phyloP scores from a whole-genome alignment of 768 basidiomycete genomes.

The Mycena galopus region DNA sequence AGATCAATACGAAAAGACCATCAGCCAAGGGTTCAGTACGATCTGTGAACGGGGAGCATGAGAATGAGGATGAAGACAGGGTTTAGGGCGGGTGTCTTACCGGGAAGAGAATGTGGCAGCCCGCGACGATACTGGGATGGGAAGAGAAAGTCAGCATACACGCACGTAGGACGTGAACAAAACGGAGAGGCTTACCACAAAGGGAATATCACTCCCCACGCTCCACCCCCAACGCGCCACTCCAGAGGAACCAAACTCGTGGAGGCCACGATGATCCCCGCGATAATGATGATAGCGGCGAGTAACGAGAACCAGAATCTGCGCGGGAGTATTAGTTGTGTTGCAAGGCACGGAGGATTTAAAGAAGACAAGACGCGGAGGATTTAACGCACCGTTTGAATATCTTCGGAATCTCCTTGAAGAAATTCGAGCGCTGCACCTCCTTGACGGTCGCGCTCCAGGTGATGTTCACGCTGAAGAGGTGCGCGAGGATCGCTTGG shows the following conservation, averaged over 20 bases:
- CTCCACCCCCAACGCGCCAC: slow-evolving; percentile 68
- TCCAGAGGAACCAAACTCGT: slow-evolving; percentile 62
- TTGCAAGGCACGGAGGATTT: too few species aligned
- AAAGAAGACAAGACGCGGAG: too few species aligned
- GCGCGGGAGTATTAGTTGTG: neutral
- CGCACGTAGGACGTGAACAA: slow-evolving; percentile 51
- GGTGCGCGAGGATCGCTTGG: slow-evolving; percentile 77
- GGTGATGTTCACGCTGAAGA: slow-evolving; percentile 68
- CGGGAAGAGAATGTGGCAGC: slow-evolving; percentile 80
- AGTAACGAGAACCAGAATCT: slow-evolving; percentile 71
- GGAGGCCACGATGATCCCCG: slow-evolving; percentile 67
- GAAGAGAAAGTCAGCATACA: slow-evolving; percentile 44
- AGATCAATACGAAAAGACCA: slow-evolving; percentile 76
- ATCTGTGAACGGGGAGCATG: slow-evolving; percentile 46
- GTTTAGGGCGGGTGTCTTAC: slow-evolving; percentile 51
- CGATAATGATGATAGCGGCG: slow-evolving; percentile 67
- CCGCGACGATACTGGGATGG: slow-evolving; percentile 70
- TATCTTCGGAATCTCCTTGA: slow-evolving; percentile 91
- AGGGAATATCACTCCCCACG: slow-evolving; percentile 86
- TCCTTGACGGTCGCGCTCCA: slow-evolving; percentile 82
- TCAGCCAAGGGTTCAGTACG: slow-evolving; percentile 62
- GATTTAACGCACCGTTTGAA: slow-evolving; percentile 63
- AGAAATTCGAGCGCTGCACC: slow-evolving; percentile 89
- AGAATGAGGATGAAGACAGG: neutral
- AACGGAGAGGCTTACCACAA: slow-evolving; percentile 59